phyloP scores from a whole-genome alignment of 73 alveolate species.

The Paramecium sonneborni region DNA sequence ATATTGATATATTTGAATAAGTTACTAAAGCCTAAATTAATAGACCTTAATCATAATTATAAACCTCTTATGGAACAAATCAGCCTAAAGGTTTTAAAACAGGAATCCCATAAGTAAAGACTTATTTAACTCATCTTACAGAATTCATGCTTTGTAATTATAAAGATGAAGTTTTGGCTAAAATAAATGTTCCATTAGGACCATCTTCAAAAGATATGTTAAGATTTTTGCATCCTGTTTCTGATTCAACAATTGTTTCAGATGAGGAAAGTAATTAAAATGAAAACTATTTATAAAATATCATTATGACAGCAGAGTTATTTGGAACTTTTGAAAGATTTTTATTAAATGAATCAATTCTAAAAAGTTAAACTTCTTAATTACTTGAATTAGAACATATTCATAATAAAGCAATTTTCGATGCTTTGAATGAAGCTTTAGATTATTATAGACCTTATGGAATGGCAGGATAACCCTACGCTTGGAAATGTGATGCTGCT shows the following conservation, averaged over 20 bases:
- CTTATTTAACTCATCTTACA: neutral
- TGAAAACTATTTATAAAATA: neutral
- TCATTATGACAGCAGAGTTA: neutral
- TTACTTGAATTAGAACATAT: constrained; percentile 52
- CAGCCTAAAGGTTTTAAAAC: constrained; percentile 24
- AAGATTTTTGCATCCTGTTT: neutral
- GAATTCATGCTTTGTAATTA: neutral
- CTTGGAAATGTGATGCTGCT: constrained; percentile 51
- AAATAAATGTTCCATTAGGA: constrained; percentile 28
- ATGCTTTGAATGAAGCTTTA: constrained; percentile 66
- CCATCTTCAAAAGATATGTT: constrained; percentile 17
- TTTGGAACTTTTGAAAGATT: constrained; percentile 11
- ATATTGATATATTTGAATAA: constrained; percentile 28
- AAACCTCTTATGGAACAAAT: neutral
- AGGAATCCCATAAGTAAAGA: neutral
- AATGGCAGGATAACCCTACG: constrained; percentile 59
- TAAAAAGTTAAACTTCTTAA: neutral
- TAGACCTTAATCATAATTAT: neutral
- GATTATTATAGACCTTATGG: constrained; percentile 61
- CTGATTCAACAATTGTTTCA: neutral
- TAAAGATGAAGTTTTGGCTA: neutral
- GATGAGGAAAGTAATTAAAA: neutral
- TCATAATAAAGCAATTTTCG: constrained; percentile 67
- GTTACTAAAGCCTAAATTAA: constrained; percentile 31
- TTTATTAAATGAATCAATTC: neutral